Conservation (phyloP, 257 asterid genomes). For the Solanum sejunctum region DNA sequence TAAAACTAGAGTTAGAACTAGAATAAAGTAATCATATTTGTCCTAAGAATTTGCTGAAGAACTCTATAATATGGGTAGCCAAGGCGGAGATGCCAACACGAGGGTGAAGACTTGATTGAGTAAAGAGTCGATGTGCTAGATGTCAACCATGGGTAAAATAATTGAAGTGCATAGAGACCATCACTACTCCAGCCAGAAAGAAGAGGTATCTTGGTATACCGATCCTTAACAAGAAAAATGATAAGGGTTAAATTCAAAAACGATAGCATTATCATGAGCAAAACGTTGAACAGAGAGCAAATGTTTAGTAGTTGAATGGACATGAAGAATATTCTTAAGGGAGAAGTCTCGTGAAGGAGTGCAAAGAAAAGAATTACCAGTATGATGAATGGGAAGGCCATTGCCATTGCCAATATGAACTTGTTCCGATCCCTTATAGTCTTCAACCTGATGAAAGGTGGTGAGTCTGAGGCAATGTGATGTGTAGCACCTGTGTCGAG, state of each 20-base stretch:
- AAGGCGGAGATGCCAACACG: not conserved
- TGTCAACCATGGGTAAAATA: fast-evolving
- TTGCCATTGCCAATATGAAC: not conserved
- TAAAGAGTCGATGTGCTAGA: not conserved
- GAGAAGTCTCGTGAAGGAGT: too few relatives aligned
- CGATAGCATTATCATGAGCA: too few relatives aligned
- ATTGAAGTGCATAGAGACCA: too few relatives aligned
- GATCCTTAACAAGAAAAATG: too few relatives aligned
- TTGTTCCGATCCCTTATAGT: not conserved
- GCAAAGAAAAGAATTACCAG: too few relatives aligned
- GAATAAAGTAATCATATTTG: not conserved
- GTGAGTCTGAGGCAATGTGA: not conserved
- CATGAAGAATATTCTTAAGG: too few relatives aligned
- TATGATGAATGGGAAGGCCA: not conserved
- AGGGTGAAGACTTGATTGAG: not conserved
- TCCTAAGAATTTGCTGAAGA: not conserved
- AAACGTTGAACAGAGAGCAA: too few relatives aligned
- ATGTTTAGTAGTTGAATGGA: too few relatives aligned
- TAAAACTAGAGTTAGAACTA: not conserved
- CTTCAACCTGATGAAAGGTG: not conserved
- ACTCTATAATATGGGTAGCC: not conserved
- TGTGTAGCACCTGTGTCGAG: not conserved
- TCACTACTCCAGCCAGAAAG: too few relatives aligned
- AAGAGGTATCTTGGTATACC: too few relatives aligned
- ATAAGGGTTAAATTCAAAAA: too few relatives aligned